phyloP scores from a whole-genome alignment of 371 early-diverging fungal genomes.

The Actinomortierella wolfii region DNA sequence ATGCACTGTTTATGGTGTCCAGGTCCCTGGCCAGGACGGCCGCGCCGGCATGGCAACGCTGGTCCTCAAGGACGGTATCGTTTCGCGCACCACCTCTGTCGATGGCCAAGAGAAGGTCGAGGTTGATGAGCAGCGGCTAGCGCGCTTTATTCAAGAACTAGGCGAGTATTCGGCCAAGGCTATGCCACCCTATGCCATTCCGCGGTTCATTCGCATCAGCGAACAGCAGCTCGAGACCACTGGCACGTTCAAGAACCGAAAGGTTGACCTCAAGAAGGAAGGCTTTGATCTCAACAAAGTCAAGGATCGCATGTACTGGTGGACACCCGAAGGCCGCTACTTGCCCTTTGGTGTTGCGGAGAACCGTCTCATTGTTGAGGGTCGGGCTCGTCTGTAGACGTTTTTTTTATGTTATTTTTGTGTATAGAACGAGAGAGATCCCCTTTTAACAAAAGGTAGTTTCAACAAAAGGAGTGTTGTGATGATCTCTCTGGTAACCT shows the following conservation, averaged over 20 bases:
- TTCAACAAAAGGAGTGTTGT: too few relatives aligned
- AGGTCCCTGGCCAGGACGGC: slow-evolving; percentile 62
- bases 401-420: too few relatives aligned
- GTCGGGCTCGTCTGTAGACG: slow-evolving; percentile 24
- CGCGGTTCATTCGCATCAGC: slow-evolving; percentile 34
- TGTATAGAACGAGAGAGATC: too few relatives aligned
- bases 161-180: slow-evolving; percentile 13
- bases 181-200: slow-evolving; percentile 33
- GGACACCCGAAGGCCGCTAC: slow-evolving; percentile 31
- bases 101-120: too few relatives aligned
- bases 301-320: slow-evolving; percentile 31
- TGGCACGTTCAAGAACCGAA: slow-evolving; percentile 60
- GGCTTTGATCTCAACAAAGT: slow-evolving; percentile 48
- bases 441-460: too few relatives aligned
- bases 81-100: neutral
- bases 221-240: slow-evolving; percentile 46
- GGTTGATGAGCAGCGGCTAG: slow-evolving; percentile 16
- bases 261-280: slow-evolving; percentile 52
- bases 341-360: slow-evolving; percentile 20
- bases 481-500: too few relatives aligned
- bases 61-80: slow-evolving; percentile 34
- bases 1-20: slow-evolving; percentile 67
- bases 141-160: slow-evolving; percentile 14
- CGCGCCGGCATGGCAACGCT: slow-evolving; percentile 80
- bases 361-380: slow-evolving; percentile 12